Percentiles rank a stretch among this genome's conserved stretches.
These are phyloP conservation scores for Aspergillus leporis DNA, from an alignment of 495 filamentous ascomycete genomes.

Conservation along the genomic window DNA sequence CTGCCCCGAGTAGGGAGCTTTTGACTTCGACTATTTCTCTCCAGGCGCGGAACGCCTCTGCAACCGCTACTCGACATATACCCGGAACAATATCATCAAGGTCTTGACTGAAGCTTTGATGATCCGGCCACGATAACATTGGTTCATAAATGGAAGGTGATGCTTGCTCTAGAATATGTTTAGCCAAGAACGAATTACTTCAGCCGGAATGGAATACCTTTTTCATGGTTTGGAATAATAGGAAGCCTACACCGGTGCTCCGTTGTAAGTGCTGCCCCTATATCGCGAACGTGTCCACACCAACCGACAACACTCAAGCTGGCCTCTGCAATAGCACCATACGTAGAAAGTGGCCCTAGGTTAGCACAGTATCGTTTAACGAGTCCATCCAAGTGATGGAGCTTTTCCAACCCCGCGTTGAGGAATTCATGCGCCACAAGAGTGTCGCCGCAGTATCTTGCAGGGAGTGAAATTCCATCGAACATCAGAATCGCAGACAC, in stretches of 20 bases:
- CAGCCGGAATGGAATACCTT: neutral
- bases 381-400: conserved; percentile 16
- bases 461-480: conserved; percentile 23
- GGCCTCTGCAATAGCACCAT: conserved; percentile 21
- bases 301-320: conserved; percentile 25
- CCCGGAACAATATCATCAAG: conserved; percentile 14
- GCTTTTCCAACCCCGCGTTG: neutral
- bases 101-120: conserved; percentile 1
- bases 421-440: neutral
- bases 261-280: conserved; percentile 23
- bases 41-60: conserved; percentile 23
- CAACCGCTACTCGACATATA: conserved; percentile 20
- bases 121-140: neutral
- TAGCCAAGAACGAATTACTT: neutral
- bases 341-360: conserved; percentile 22
- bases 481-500: conserved; percentile 22
- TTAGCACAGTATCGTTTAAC: conserved; percentile 20
- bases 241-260: conserved; percentile 20
- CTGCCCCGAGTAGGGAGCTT: neutral
- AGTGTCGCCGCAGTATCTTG: neutral
- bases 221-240: neutral
- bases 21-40: conserved; percentile 21
- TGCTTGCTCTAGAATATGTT: neutral
- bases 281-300: conserved; percentile 27
- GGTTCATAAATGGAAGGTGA: neutral